A percentile compares a stretch with the other conserved stretches of the same genome.
These are phyloP conservation scores for Leishmania amazonensis DNA, from an alignment of 208 protist species.

Conservation along the genomic window DNA sequence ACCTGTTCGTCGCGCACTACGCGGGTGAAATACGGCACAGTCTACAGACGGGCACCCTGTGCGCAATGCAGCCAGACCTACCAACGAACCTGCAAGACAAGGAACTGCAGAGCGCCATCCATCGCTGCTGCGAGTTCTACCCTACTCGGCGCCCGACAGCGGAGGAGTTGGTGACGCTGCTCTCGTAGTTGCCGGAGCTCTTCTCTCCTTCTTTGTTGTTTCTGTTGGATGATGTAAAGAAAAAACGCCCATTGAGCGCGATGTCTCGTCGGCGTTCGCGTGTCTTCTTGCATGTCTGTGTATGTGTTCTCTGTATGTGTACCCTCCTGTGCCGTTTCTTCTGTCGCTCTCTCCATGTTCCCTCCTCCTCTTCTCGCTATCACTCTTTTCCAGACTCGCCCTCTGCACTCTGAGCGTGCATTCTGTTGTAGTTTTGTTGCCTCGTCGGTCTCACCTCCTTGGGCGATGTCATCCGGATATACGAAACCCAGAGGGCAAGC, in stretches of 20 bases:
- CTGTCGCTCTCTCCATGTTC: neutral
- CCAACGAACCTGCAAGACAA: slow-evolving; percentile 35
- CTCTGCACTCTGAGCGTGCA: neutral
- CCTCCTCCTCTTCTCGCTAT: too few relatives aligned
- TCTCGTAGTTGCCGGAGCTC: slow-evolving; percentile 27
- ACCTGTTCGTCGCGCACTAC: slow-evolving; percentile 52
- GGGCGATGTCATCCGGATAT: neutral
- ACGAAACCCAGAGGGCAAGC: neutral
- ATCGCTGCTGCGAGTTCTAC: slow-evolving; percentile 49
- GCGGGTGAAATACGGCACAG: slow-evolving; percentile 36
- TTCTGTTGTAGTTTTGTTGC: neutral
- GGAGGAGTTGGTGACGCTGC: slow-evolving; percentile 44
- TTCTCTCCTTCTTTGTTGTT: neutral
- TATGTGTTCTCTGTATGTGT: neutral
- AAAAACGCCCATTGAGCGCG: neutral
- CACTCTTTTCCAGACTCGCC: neutral
- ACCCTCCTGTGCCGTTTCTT: neutral
- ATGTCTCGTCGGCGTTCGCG: neutral
- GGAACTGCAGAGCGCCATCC: slow-evolving; percentile 46
- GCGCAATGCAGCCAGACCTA: slow-evolving; percentile 51
- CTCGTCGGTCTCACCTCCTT: neutral
- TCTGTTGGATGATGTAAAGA: neutral
- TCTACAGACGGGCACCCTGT: slow-evolving; percentile 28
- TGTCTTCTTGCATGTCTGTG: neutral
- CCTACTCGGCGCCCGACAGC: slow-evolving; percentile 44